phyloP scores from a whole-genome alignment of 257 asterid genomes.

The Thymus quinquecostatus region DNA sequence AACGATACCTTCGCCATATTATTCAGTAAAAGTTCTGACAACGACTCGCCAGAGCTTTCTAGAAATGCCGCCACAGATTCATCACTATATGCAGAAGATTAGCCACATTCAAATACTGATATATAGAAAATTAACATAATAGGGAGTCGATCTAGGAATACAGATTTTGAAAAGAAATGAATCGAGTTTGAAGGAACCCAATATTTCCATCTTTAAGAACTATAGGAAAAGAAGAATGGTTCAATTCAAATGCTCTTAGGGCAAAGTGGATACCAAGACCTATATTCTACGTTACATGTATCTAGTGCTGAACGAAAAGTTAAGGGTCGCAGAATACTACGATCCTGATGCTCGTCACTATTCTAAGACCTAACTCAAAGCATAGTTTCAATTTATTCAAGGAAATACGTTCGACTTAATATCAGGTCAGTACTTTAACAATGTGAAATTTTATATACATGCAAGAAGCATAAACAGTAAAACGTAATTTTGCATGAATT shows the following conservation, averaged over 20 bases:
- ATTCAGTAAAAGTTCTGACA: conserved; percentile 74
- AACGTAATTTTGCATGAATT: background rate
- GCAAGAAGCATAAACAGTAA: too few species aligned
- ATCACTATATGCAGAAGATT: conserved; percentile 51
- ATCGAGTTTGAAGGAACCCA: background rate
- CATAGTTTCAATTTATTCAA: too few species aligned
- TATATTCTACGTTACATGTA: background rate
- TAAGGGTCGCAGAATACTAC: background rate
- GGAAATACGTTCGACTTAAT: too few species aligned
- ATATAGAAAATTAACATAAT: background rate
- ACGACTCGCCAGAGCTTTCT: conserved; percentile 71
- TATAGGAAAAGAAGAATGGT: background rate
- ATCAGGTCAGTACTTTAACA: too few species aligned
- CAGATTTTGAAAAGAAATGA: background rate
- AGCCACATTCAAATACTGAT: conserved; percentile 13
- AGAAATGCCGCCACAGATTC: conserved; percentile 82
- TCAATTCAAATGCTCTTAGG: background rate
- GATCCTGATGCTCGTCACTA: too few species aligned
- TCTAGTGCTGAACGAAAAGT: background rate
- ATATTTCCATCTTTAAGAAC: background rate
- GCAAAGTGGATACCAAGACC: background rate
- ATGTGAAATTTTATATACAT: too few species aligned
- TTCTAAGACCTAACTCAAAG: too few species aligned
- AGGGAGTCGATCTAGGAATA: too few species aligned
- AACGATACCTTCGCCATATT: conserved; percentile 55